A percentile compares a stretch with the other conserved stretches of the same genome.
Evolutionary conservation across 2,329 filamentous ascomycete genomes (phyloP).

Genomic region (Penicillium sp.): DNA sequence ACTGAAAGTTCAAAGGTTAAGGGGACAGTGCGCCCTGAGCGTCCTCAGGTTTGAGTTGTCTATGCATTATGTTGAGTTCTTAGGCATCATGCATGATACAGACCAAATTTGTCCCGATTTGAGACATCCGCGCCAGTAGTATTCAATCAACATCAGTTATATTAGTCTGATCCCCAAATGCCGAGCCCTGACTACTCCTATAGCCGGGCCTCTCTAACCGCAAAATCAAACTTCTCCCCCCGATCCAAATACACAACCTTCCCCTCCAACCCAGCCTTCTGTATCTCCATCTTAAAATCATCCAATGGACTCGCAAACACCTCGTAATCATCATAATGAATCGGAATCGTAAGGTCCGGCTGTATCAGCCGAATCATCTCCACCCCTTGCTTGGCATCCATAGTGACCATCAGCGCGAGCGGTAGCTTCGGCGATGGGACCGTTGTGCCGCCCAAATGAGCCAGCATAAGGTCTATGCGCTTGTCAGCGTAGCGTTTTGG

Average conservation of each 20-base stretch:
- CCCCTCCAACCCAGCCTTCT: slow-evolving; percentile 45
- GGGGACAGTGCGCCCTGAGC: too few relatives aligned
- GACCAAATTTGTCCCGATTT: too few relatives aligned
- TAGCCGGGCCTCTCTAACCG: neutral
- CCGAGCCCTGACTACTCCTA: neutral
- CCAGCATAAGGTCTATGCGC: slow-evolving; percentile 61
- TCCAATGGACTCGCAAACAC: slow-evolving; percentile 57
- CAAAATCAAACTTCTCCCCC: neutral
- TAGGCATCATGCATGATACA: too few relatives aligned
- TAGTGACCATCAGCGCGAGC: slow-evolving; percentile 65
- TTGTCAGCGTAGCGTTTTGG: slow-evolving; percentile 51
- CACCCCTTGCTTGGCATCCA: slow-evolving; percentile 61
- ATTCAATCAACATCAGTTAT: too few relatives aligned
- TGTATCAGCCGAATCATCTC: slow-evolving; percentile 57
- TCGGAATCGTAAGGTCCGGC: slow-evolving; percentile 59
- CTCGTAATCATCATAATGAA: slow-evolving; percentile 63
- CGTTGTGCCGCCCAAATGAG: slow-evolving; percentile 63
- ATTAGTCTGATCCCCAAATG: too few relatives aligned
- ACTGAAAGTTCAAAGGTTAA: too few relatives aligned
- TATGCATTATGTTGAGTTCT: too few relatives aligned
- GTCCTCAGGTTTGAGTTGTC: too few relatives aligned
- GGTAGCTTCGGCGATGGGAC: slow-evolving; percentile 59
- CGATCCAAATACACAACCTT: slow-evolving; percentile 5
- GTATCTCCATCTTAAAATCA: slow-evolving; percentile 57
- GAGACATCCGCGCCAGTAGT: too few relatives aligned